A percentile compares a stretch with the other conserved stretches of the same genome.
phyloP scores from a whole-genome alignment of 192 early-diverging fungal genomes.

The Rhizophagus prolifer region DNA sequence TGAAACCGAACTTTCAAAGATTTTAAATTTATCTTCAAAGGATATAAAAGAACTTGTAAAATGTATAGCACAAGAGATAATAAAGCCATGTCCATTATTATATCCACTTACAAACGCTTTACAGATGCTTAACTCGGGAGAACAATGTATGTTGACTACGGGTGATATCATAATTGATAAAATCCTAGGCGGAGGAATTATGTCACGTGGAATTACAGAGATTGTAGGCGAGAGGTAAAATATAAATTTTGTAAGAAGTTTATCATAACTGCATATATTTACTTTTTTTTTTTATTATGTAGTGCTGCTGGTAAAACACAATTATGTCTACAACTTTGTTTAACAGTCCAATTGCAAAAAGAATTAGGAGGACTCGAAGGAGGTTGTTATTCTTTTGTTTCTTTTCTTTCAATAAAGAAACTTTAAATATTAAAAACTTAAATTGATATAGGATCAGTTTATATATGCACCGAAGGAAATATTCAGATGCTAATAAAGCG shows the following conservation, averaged over 20 bases:
- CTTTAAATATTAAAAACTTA: background rate
- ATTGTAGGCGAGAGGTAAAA: constrained; percentile 67
- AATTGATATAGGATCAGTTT: constrained; percentile 49
- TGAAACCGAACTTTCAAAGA: background rate
- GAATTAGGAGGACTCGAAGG: constrained; percentile 58
- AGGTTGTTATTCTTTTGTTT: constrained; percentile 36
- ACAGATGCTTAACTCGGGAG: constrained; percentile 30
- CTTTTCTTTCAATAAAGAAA: background rate
- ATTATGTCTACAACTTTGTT: constrained; percentile 76
- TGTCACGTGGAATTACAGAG: constrained; percentile 62
- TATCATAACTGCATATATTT: background rate
- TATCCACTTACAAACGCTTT: constrained; percentile 32
- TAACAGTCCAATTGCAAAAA: constrained; percentile 65
- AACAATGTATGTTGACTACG: constrained; percentile 44
- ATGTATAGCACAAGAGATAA: constrained; percentile 1
- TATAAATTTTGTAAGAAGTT: background rate
- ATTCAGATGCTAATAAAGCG: constrained; percentile 60
- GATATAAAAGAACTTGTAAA: constrained; percentile 16
- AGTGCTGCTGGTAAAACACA: constrained; percentile 87
- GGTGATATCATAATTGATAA: constrained; percentile 55
- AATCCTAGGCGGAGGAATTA: constrained; percentile 61
- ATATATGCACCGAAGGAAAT: constrained; percentile 70
- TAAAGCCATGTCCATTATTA: background rate
- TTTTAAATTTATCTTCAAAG: constrained; percentile 10
- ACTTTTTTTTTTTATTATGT: background rate